Base-by-base conservation (phyloP, 148 eudicot species). In the Vaccinium corymbosum region DNA sequence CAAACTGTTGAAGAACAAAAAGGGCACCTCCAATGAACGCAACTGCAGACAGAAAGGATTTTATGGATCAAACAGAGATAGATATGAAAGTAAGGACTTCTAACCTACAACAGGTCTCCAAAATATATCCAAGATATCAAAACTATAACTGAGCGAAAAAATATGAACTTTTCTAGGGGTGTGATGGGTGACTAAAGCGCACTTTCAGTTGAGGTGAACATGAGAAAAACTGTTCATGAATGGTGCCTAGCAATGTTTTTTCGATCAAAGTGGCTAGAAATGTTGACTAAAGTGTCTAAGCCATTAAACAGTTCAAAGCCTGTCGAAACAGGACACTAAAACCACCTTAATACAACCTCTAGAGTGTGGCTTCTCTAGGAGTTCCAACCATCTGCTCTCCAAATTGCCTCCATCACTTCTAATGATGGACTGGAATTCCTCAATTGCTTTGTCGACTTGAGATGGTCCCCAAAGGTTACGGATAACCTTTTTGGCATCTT, bases 1-100 rank as follows among this genome's bases (percentile, higher is more conserved):
- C 94, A 88, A 94, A 92, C 85, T 93, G 98, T 76, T 94, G 98
- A 64, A 93, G 91, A 38, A 91, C 81, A 85, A 94, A 94, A 81
- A 93, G 95, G 81, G 92, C 80, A 83, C 94, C 98, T 87, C 98
- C 98, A 19, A 90, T 84, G 81, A 90, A 86, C 7, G 98, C 94
- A 86, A 82, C 98, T 94, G 94, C 93, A 93, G 62, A 62, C 62
- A 86, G 8, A 25, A 7, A 79, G 64, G 48, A 84, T 51, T 61
- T 19, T 71, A 56, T 14, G 70, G 76, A 81, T 85, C 80, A 73
- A 48, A 72, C 74, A 46, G 56, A 64, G 29, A 29, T 15, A 78
- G 5, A 78, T 78, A 15, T 27, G 64, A 29, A 78, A 15, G 16
- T 27, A 78, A 52, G 42, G 17, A 29, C 7, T 29, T 38, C 81